phyloP scores from a whole-genome alignment of 768 basidiomycete species.

The Brasilioporus rufonigricans region DNA sequence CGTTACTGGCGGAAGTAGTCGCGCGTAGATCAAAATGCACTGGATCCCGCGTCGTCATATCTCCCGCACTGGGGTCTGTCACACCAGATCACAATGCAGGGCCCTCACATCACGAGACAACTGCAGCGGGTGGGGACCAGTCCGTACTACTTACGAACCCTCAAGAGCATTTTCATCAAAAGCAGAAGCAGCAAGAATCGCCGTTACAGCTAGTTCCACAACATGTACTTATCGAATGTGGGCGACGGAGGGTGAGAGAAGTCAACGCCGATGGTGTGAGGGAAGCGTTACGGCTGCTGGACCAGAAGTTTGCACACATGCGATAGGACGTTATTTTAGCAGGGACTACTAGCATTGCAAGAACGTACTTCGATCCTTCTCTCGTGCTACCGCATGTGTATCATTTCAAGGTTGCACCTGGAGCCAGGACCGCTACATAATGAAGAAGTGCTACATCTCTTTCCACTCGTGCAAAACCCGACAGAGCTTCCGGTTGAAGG shows the following conservation, averaged over 20 bases:
- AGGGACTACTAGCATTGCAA: not conserved
- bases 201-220: conserved; percentile 58
- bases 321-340: conserved; percentile 17
- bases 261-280: conserved; percentile 72
- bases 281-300: conserved; percentile 73
- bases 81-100: conserved; percentile 43
- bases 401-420: conserved; percentile 1
- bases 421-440: not conserved
- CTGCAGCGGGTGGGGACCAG: conserved; percentile 25
- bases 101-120: conserved; percentile 11
- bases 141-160: conserved; percentile 52
- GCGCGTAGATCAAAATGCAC: conserved; percentile 77
- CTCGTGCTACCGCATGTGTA: not conserved
- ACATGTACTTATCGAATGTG: conserved; percentile 60
- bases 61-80: conserved; percentile 48
- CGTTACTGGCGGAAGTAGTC: conserved; percentile 85
- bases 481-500: conserved; percentile 39
- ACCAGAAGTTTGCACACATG: conserved; percentile 53
- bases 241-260: conserved; percentile 57
- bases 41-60: conserved; percentile 64
- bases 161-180: conserved; percentile 50
- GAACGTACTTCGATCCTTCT: not conserved
- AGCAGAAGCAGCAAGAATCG: conserved; percentile 39
- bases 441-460: conserved; percentile 3
- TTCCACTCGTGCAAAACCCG: conserved; percentile 27